These are phyloP conservation scores for Penicillium hesseltinei DNA, from an alignment of 2,329 filamentous ascomycete species.

Conservation along the genomic window DNA sequence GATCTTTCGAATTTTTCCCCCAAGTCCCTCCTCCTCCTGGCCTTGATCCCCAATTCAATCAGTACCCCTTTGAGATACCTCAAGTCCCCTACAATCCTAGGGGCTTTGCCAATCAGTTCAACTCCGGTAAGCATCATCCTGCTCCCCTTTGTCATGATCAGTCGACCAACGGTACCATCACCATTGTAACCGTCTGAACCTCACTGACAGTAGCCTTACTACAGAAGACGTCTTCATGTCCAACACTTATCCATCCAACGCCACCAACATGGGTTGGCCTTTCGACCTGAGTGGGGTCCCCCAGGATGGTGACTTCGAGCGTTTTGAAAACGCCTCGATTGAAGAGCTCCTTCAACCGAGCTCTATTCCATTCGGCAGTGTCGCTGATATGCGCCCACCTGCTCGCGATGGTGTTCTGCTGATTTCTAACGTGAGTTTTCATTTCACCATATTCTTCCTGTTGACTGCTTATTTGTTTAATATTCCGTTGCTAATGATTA, in stretches of 20 bases:
- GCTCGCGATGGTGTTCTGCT: neutral
- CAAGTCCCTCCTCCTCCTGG: too few relatives aligned
- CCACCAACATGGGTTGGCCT: neutral
- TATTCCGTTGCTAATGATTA: neutral
- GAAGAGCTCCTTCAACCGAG: neutral
- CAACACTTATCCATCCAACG: neutral
- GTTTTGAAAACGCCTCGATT: neutral
- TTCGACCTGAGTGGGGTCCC: neutral
- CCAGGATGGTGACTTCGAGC: neutral
- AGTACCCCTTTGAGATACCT: neutral
- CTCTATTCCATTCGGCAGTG: neutral
- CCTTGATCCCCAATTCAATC: neutral
- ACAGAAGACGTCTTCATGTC: neutral
- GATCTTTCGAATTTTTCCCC: too few relatives aligned
- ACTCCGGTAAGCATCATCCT: neutral
- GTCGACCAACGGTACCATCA: neutral
- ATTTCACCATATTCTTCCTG: neutral
- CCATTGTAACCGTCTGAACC: too few relatives aligned
- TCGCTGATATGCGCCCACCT: neutral
- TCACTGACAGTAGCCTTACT: neutral
- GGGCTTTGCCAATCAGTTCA: neutral
- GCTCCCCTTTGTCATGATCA: neutral
- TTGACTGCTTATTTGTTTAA: conserved; percentile 1
- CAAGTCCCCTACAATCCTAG: neutral
- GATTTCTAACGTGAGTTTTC: conserved; percentile 5